Conservation (phyloP, 495 filamentous ascomycete species). For the Aspergillus ostianus region DNA sequence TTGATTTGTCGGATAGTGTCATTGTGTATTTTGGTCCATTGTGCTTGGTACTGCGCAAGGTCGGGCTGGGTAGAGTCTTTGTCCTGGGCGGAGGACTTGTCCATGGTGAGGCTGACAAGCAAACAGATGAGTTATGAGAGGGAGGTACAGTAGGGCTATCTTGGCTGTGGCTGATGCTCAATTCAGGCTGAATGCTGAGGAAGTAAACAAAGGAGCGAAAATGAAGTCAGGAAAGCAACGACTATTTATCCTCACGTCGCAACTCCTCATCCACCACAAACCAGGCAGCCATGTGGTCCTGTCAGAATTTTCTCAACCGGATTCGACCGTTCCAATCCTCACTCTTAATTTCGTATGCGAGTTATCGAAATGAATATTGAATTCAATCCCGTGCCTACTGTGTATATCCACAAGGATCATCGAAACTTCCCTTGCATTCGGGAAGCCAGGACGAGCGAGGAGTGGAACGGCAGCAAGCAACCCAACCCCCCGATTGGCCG, state of each 20-base stretch:
- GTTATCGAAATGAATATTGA: too few relatives aligned
- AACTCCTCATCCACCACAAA: too few relatives aligned
- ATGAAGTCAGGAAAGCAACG: too few relatives aligned
- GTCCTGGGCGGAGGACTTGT: slow-evolving; percentile 8
- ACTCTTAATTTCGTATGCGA: too few relatives aligned
- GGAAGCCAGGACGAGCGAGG: background rate
- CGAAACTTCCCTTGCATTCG: slow-evolving; percentile 1
- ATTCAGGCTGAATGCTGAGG: background rate
- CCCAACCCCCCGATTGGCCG: slow-evolving; percentile 7
- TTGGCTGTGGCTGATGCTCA: background rate
- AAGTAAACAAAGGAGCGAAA: too few relatives aligned
- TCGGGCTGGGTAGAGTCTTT: background rate
- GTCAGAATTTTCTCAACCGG: background rate
- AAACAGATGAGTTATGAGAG: too few relatives aligned
- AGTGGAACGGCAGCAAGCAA: background rate
- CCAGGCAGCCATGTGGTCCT: background rate
- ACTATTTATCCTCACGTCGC: background rate
- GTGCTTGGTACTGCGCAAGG: slow-evolving; percentile 17
- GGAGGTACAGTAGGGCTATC: too few relatives aligned
- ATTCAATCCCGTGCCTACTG: too few relatives aligned
- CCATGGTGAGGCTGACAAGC: slow-evolving; percentile 5
- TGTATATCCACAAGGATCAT: too few relatives aligned
- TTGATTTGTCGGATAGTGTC: slow-evolving; percentile 20
- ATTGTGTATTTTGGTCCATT: slow-evolving; percentile 20
- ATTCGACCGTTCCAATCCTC: too few relatives aligned